A percentile compares a stretch with the other conserved stretches of the same genome.
Conservation (phyloP, 768 basidiomycete genomes). For the Coprinellus micaceus region DNA sequence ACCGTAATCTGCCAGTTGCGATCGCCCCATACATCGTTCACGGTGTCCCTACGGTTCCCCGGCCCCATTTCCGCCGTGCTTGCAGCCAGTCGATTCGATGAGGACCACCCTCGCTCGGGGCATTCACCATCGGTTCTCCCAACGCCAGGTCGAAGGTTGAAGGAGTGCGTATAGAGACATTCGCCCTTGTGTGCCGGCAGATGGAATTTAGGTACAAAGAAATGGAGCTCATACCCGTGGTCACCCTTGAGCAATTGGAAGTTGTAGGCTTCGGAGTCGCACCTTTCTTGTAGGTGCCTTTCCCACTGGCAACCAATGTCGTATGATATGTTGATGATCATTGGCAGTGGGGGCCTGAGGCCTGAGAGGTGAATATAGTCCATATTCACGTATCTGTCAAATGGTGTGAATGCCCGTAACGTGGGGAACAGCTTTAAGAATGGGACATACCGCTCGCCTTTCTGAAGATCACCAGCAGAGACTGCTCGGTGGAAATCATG, state of each 20-base stretch:
- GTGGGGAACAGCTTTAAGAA: neutral
- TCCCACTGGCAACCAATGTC: conserved; percentile 28
- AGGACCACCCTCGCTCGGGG: conserved; percentile 29
- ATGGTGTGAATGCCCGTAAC: neutral
- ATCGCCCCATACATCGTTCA: conserved; percentile 26
- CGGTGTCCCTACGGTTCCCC: conserved; percentile 21
- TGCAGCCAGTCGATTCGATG: conserved; percentile 20
- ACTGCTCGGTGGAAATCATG: conserved; percentile 28
- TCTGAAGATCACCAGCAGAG: conserved; percentile 29
- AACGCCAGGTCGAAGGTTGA: conserved; percentile 21
- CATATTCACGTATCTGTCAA: conserved; percentile 26
- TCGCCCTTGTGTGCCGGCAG: conserved; percentile 19
- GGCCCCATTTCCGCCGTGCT: conserved; percentile 37
- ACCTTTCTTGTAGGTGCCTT: conserved; percentile 4
- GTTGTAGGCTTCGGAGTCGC: conserved; percentile 1
- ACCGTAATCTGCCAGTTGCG: conserved; percentile 27
- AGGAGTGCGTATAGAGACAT: conserved; percentile 23
- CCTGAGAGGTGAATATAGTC: conserved; percentile 22
- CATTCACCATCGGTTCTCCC: conserved; percentile 34
- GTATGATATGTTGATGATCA: conserved; percentile 22
- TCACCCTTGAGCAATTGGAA: neutral
- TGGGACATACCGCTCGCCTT: conserved; percentile 27
- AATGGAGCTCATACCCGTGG: neutral
- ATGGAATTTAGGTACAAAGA: conserved; percentile 25
- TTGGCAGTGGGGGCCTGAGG: conserved; percentile 2